phyloP scores from a whole-genome alignment of 768 basidiomycete genomes.

The Hygrocybe coccinea region DNA sequence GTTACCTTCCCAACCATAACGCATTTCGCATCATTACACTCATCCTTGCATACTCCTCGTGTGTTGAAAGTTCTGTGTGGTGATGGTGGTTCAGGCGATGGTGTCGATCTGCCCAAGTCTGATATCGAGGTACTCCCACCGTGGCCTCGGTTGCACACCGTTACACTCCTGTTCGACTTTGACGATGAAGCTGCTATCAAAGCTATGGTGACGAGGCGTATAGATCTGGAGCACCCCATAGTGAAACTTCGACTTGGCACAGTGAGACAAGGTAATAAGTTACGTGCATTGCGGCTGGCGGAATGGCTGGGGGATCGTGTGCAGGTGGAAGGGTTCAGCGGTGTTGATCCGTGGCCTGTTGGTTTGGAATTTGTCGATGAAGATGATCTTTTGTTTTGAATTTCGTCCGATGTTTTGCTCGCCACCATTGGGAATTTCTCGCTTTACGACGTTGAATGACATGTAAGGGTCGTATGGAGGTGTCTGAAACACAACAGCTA shows the following conservation, averaged over 20 bases:
- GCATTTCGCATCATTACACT: conserved; percentile 28
- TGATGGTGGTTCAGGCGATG: conserved; percentile 6
- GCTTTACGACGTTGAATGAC: background rate
- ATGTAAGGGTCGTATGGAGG: background rate
- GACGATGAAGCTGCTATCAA: conserved; percentile 23
- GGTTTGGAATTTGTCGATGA: conserved; percentile 27
- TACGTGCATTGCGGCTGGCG: conserved; percentile 4
- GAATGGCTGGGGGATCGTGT: conserved; percentile 15
- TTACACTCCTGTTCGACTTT: conserved; percentile 30
- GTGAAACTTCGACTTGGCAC: conserved; percentile 27
- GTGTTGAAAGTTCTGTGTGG: conserved; percentile 31
- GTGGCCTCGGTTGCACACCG: conserved; percentile 34
- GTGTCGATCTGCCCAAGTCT: background rate
- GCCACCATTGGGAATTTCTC: background rate
- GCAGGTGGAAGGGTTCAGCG: conserved; percentile 22
- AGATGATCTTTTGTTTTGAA: conserved; percentile 26
- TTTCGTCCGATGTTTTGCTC: background rate
- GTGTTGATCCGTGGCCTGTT: conserved; percentile 30
- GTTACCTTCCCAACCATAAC: conserved; percentile 32
- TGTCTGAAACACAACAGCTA: too few species aligned
- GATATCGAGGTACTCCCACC: conserved; percentile 11
- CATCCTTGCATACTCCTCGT: conserved; percentile 18
- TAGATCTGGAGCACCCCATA: conserved; percentile 25
- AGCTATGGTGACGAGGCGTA: conserved; percentile 24
- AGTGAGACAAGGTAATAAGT: conserved; percentile 13